phyloP scores from a whole-genome alignment of 495 filamentous ascomycete genomes.

The Pyronema omphalodes region DNA sequence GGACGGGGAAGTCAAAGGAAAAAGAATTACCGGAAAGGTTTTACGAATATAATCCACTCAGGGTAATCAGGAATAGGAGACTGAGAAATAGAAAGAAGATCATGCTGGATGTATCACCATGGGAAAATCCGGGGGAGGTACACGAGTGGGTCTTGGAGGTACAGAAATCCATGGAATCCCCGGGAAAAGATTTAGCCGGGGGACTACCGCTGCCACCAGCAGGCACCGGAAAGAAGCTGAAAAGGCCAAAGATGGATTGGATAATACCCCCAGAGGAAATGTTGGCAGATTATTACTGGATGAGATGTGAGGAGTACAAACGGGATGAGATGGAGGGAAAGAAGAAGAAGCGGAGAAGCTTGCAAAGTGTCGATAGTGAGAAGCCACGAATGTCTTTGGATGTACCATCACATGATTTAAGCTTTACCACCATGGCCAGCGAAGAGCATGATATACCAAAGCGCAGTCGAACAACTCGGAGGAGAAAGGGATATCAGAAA shows the following conservation, averaged over 20 bases:
- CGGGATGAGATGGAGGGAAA: constrained; percentile 3
- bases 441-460: neutral
- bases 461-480: neutral
- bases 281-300: constrained; percentile 24
- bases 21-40: constrained; percentile 3
- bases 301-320: constrained; percentile 1
- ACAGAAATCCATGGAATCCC: constrained; percentile 1
- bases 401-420: neutral
- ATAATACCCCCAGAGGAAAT: constrained; percentile 18
- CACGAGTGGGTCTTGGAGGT: constrained; percentile 21
- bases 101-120: constrained; percentile 19
- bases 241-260: constrained; percentile 22
- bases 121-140: constrained; percentile 20
- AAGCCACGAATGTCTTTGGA: constrained; percentile 13
- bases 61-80: constrained; percentile 20
- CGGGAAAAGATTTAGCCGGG: neutral
- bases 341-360: constrained; percentile 8
- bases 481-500: neutral
- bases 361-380: constrained; percentile 12
- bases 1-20: neutral
- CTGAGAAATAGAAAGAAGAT: constrained; percentile 21
- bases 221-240: constrained; percentile 11
- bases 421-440: neutral
- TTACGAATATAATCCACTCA: constrained; percentile 17
- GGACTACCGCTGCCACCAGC: constrained; percentile 16